A percentile compares a stretch with the other conserved stretches of the same genome.
phyloP scores from a whole-genome alignment of 805 yeast species.

The Tetrapisispora pingtungensis region DNA sequence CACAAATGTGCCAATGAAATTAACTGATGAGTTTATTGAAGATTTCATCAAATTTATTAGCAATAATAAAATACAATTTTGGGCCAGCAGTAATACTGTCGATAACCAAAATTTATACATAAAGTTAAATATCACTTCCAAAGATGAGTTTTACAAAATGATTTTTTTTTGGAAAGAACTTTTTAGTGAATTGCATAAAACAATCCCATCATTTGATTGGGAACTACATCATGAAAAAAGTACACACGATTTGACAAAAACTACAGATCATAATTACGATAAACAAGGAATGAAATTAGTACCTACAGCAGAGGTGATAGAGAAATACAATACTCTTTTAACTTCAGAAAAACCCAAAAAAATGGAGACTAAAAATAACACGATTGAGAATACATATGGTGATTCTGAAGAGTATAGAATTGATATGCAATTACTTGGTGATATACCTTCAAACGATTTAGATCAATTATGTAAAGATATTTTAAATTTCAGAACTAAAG shows the following conservation, averaged over 20 bases:
- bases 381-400: not conserved
- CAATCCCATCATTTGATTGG: not conserved
- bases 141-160: not conserved
- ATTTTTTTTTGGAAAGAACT: not conserved
- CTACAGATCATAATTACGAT: not conserved
- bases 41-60: conserved; percentile 10
- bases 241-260: not conserved
- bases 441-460: conserved; percentile 20
- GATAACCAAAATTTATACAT: not conserved
- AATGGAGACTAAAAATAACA: not conserved
- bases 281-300: not conserved
- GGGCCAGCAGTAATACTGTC: not conserved
- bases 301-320: not conserved
- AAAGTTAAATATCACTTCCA: not conserved
- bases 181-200: not conserved
- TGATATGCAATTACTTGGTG: conserved; percentile 23
- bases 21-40: conserved; percentile 3
- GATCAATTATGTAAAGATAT: conserved; percentile 35
- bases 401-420: conserved; percentile 15
- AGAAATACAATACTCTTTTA: not conserved
- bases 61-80: not conserved
- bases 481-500: conserved; percentile 45
- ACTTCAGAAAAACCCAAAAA: not conserved
- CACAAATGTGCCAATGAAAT: conserved; percentile 8
- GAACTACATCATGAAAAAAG: conserved; percentile 8